Base-by-base conservation (phyloP, 1,284 basidiomycete species). In the Trichosporon sp. region DNA sequence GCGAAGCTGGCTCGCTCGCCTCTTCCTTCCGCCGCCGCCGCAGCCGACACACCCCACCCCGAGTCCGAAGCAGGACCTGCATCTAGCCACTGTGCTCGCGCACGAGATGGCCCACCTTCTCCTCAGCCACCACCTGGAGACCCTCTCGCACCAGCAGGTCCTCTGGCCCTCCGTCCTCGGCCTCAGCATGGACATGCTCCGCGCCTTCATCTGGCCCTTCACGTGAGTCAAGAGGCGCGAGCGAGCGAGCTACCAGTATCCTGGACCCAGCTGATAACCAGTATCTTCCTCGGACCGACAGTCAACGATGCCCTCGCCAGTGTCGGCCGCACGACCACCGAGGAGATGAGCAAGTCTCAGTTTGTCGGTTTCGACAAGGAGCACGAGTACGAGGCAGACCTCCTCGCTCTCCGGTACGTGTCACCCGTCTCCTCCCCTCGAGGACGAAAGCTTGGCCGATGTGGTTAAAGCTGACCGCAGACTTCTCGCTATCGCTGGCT, bases 81-180 rank as follows among this genome's bases (percentile, higher is more conserved):
- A 93, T 73, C 88, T 96, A 4, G 93, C 94, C 1, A 90, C 92
- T 67, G 88, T 96, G 0, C 87, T 96, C 1, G 90, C 94, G 1
- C 94, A 96, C 77, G 94, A 96, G 80, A 88, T 96, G 74, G 88
- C 92, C 0, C 94, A 96, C 84, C 86, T 96, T 32, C 85, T 96
- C 38, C 87, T 96, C 3, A 90, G 91, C 0, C 94, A 96, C 79
- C 94, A 96, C 81, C 87, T 96, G 59, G 94, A 96, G 83, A 92
- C 92, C 2, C 85, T 96, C 10, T 93, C 92, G 0, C 91, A 92
- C 11, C 89, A 88, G 35, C 91, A 91, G 7, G 90, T 96, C 71
- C 88, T 96, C 61, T 87, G 93, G 70, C 94, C 94, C 0, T 91
- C 90, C 21, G 86, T 92, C 14, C 83, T 93, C 35, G 92, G 92